phyloP scores from a whole-genome alignment of 345 rosid genomes.

The Rubroshorea leprosula region DNA sequence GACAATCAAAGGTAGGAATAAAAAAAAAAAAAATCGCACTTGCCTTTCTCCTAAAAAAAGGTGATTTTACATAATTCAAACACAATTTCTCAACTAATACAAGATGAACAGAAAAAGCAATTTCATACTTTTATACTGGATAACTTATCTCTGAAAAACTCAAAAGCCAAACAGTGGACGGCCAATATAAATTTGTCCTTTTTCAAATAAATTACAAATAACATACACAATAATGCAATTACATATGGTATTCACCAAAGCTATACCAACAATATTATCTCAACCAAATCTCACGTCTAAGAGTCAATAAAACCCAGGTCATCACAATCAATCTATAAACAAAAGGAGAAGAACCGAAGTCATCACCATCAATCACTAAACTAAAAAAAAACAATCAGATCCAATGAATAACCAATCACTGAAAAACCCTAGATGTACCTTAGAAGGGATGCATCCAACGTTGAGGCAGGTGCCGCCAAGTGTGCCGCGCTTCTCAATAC shows the following conservation, averaged over 20 bases:
- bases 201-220: background rate
- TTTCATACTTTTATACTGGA: too few relatives aligned
- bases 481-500: slow-evolving; percentile 93
- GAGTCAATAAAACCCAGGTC: background rate
- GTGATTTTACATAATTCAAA: too few relatives aligned
- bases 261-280: background rate
- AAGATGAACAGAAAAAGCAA: too few relatives aligned
- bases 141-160: background rate
- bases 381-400: background rate
- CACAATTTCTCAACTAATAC: too few relatives aligned
- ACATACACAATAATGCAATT: background rate
- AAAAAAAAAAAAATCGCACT: too few relatives aligned
- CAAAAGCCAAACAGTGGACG: background rate
- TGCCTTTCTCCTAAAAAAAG: too few relatives aligned
- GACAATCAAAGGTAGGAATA: too few relatives aligned
- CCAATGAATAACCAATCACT: background rate
- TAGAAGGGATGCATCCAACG: slow-evolving; percentile 99
- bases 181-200: background rate
- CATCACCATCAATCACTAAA: background rate
- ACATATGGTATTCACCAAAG: background rate
- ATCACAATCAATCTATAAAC: too few relatives aligned
- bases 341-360: too few relatives aligned
- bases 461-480: slow-evolving; percentile 99
- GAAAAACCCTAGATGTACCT: slow-evolving; percentile 39
- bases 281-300: background rate